Evolutionary conservation across 495 filamentous ascomycete genomes (phyloP).

Genomic region (Entonaema liquescens): DNA sequence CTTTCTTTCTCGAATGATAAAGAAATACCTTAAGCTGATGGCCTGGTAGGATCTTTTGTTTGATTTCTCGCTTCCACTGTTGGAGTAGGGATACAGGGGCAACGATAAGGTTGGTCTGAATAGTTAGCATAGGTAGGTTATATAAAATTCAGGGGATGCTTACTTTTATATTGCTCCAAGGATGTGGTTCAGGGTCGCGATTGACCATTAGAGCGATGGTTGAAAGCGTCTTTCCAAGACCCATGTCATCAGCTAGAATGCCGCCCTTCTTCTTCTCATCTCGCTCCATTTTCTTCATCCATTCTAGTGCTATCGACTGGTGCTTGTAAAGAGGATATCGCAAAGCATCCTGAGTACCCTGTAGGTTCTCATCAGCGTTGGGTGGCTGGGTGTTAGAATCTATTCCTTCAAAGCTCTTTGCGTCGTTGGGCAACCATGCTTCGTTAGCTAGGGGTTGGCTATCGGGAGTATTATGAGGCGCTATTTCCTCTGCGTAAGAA

Average conservation of each 20-base stretch:
- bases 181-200: background rate
- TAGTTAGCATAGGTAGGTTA: constrained; percentile 72
- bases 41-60: constrained; percentile 78
- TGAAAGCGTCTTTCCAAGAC: constrained; percentile 37
- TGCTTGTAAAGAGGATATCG: constrained; percentile 70
- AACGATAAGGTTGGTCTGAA: constrained; percentile 83
- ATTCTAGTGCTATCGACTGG: constrained; percentile 77
- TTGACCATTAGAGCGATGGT: constrained; percentile 20
- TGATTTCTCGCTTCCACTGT: constrained; percentile 70
- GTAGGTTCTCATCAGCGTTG: background rate
- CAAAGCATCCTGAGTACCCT: background rate
- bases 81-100: constrained; percentile 86
- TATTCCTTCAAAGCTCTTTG: background rate
- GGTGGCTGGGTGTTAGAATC: background rate
- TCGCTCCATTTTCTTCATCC: constrained; percentile 78
- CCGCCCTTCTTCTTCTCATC: constrained; percentile 76
- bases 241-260: constrained; percentile 66
- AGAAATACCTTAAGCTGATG: constrained; percentile 72
- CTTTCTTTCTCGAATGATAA: constrained; percentile 63
- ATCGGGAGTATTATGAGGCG: background rate
- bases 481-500: background rate
- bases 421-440: background rate
- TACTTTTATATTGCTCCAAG: constrained; percentile 91
- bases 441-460: background rate
- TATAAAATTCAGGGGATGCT: constrained; percentile 77